Base-by-base conservation (phyloP, 2,329 filamentous ascomycete species). In the Monosporascus cannonballus region DNA sequence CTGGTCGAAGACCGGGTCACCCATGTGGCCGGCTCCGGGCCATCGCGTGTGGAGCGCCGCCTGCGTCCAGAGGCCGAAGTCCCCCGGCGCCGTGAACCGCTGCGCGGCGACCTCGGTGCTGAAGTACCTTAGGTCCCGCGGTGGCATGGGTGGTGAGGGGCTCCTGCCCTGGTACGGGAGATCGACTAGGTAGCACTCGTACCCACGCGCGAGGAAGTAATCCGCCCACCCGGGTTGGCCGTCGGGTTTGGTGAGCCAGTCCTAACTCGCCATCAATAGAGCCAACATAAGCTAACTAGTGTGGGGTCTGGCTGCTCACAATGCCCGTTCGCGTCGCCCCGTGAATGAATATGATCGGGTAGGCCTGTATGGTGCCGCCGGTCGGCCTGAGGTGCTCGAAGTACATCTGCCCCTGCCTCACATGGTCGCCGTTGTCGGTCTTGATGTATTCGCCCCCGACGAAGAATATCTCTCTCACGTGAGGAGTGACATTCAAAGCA, bases 101-200 rank as follows among this genome's bases (percentile, higher is more conserved):
- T 67, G 54, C 59, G 71, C 56, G 46, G 74, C 58, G n/a, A 58
- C 48, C 58, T 73, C 67, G 49, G 69, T 68, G 3, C 68, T 58
- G 56, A 66, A 70, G 9, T 52, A 46, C 20, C 50, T 58, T 56
- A 51, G 61, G 48, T 14, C 55, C 56, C 36, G 45, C 50, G 56
- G 55, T 22, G 66, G 67, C 38, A 49, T 58, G 6, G 74, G 70
- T 15, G 65, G 56, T 67, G 71, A 76, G 0, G 71, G 61, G 18
- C 73, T 76, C 36, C 77, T 71, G 30, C 73, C 76, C 20, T 73
- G 71, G 25, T 69, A 69, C 3, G 73, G 68, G 54, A 76, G 71
- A 56, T 79, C 76, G 14, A 73, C 67, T 47, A 78, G 64, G 61
- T 76, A 78, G 47, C 77, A 66, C 45, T 73, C 71, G 60, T 76